Evolutionary conservation across 1,139 yeast genomes (phyloP).

Genomic region (Taiozyma onychis): DNA sequence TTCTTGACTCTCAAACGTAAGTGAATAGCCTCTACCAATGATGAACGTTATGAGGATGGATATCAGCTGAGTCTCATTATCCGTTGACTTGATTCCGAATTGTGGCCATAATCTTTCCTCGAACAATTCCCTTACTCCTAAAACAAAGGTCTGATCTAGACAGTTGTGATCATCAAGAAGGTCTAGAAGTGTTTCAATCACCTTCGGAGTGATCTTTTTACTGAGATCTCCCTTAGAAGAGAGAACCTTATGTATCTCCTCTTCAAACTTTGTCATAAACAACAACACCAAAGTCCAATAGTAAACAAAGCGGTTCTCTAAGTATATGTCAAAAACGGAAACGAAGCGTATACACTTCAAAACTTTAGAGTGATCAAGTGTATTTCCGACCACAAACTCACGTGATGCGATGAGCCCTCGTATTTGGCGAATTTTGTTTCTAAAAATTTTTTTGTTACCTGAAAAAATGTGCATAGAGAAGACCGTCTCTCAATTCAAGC

Average conservation of each 20-base stretch:
- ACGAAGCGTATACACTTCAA: not conserved
- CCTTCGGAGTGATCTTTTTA: constrained; percentile 5
- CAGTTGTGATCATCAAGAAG: not conserved
- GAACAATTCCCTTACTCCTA: not conserved
- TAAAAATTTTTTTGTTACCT: constrained; percentile 1
- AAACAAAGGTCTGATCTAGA: not conserved
- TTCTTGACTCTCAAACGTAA: not conserved
- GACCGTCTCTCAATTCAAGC: not conserved
- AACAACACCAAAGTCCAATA: not conserved
- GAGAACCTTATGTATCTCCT: not conserved
- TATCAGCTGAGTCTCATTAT: constrained; percentile 2
- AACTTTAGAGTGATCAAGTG: not conserved
- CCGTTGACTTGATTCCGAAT: constrained; percentile 2
- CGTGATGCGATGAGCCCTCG: constrained; percentile 4
- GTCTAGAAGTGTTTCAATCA: constrained; percentile 4
- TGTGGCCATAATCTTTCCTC: not conserved
- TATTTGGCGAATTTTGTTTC: not conserved
- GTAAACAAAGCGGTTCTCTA: not conserved
- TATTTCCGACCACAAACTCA: not conserved
- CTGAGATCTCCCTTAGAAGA: not conserved
- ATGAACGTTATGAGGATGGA: constrained; percentile 1
- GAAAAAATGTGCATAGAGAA: not conserved
- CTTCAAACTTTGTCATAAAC: not conserved
- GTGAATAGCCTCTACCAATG: not conserved
- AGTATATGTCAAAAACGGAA: not conserved